Conservation (phyloP, 345 rosid genomes). For the Populus simonii region DNA sequence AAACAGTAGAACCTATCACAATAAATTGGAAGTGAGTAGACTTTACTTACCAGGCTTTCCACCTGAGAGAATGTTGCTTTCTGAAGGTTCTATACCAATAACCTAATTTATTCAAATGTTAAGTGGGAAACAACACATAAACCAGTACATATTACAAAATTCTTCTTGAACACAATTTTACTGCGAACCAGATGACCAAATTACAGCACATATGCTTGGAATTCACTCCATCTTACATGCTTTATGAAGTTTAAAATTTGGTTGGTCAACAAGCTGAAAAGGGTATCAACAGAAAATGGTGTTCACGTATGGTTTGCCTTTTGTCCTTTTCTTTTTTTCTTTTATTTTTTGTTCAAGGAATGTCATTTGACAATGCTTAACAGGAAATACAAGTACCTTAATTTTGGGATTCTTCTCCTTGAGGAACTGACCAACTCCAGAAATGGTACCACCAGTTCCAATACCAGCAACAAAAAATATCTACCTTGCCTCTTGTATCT, state of each 20-base stretch:
- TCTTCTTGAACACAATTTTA: not conserved
- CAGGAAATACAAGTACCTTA: constrained; percentile 23
- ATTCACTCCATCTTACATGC: constrained; percentile 2
- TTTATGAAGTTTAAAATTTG: constrained; percentile 7
- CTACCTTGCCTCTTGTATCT: constrained; percentile 36
- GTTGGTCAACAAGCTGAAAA: not conserved
- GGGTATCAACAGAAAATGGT: not conserved
- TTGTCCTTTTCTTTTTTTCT: too few relatives aligned
- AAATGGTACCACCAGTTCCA: constrained; percentile 30
- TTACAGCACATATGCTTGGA: not conserved
- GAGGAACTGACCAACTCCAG: constrained; percentile 31
- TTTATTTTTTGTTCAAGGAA: too few relatives aligned
- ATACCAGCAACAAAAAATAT: constrained; percentile 33
- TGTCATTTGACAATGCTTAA: not conserved
- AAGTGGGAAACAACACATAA: not conserved
- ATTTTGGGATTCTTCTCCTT: constrained; percentile 35
- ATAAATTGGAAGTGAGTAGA: not conserved
- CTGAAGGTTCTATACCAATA: constrained; percentile 31
- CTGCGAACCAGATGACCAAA: too few relatives aligned
- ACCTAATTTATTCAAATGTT: constrained; percentile 20
- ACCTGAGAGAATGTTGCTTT: constrained; percentile 34
- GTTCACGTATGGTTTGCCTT: too few relatives aligned
- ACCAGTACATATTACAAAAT: not conserved
- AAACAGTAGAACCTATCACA: not conserved
- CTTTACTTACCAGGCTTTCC: constrained; percentile 32